phyloP scores from a whole-genome alignment of 305 asterid genomes.

The Fraxinus sp. region DNA sequence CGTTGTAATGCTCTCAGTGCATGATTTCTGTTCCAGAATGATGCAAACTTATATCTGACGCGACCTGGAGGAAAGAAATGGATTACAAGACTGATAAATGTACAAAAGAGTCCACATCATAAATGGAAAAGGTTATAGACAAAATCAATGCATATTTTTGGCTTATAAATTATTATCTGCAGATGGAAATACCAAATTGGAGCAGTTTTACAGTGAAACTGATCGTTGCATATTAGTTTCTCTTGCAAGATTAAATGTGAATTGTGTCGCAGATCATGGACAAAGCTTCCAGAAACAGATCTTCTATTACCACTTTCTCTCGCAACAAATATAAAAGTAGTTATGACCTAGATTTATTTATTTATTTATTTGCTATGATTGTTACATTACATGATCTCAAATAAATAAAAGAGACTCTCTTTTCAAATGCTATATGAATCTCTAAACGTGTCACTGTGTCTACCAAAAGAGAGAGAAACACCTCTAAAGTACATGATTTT shows the following conservation, averaged over 20 bases:
- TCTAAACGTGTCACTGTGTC: not conserved
- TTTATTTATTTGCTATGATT: not conserved
- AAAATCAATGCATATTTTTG: not conserved
- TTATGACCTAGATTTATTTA: not conserved
- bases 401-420: not conserved
- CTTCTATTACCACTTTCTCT: not conserved
- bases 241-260: not conserved
- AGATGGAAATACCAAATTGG: not conserved
- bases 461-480: not conserved
- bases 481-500: not conserved
- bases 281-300: not conserved
- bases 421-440: not conserved
- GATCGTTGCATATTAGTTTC: not conserved
- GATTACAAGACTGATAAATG: constrained; percentile 1
- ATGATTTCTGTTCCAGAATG: constrained; percentile 96
- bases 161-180: not conserved
- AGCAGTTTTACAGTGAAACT: not conserved
- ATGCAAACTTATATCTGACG: constrained; percentile 92
- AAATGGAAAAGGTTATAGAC: not conserved
- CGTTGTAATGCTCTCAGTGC: constrained; percentile 74
- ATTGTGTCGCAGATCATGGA: not conserved
- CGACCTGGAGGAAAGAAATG: constrained; percentile 62
- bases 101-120: constrained; percentile 9
- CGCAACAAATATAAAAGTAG: not conserved
- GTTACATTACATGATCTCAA: not conserved